A percentile compares a stretch with the other conserved stretches of the same genome.
phyloP scores from a whole-genome alignment of 176 grass and related monocot species.

The Pontederia paniculata region DNA sequence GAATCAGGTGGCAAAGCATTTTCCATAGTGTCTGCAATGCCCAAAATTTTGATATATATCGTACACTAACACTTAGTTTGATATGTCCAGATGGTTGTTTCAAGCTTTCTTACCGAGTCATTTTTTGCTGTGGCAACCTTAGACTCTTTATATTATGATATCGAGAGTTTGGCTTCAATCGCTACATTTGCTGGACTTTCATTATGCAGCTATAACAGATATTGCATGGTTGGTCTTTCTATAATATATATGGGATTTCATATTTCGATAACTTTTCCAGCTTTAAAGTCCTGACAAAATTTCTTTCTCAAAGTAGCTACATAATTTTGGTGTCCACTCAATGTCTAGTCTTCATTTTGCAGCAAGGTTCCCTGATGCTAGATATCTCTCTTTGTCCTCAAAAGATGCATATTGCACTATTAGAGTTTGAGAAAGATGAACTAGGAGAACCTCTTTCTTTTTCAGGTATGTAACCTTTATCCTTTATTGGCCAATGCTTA shows the following conservation, averaged over 20 bases:
- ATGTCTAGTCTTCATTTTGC: conserved; percentile 4
- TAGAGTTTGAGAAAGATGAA: conserved; percentile 80
- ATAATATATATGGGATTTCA: not conserved
- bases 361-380: conserved; percentile 78
- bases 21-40: conserved; percentile 1
- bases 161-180: conserved; percentile 69
- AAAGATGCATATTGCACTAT: conserved; percentile 89
- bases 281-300: not conserved
- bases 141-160: conserved; percentile 88
- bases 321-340: not conserved
- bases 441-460: conserved; percentile 40
- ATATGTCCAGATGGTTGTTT: conserved; percentile 54
- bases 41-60: not conserved
- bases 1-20: conserved; percentile 44
- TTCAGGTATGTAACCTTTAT: conserved; percentile 35
- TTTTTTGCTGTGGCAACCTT: conserved; percentile 86
- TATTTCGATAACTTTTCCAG: not conserved
- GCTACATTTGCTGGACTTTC: conserved; percentile 76
- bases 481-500: not conserved
- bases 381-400: conserved; percentile 64
- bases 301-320: not conserved
- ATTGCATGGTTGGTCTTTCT: conserved; percentile 62
- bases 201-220: conserved; percentile 98
- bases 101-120: conserved; percentile 83
- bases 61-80: not conserved